Conservation (phyloP, 768 basidiomycete genomes). For the Tulasnella sp. region DNA sequence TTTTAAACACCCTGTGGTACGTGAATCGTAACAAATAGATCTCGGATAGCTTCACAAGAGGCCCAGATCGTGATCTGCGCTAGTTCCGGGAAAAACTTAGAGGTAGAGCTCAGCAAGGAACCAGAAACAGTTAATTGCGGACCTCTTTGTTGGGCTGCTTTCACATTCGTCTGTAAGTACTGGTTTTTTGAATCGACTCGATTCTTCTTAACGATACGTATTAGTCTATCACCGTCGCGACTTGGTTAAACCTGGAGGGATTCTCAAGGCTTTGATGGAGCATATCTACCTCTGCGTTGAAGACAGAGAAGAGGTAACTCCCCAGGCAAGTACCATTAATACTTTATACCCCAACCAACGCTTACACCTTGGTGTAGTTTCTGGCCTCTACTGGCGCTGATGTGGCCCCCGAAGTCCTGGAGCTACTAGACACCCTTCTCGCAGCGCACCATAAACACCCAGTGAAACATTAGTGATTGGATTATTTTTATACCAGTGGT, state of each 20-base stretch:
- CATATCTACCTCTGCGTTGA: neutral
- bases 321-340: neutral
- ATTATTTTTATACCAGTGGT: no score
- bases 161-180: neutral
- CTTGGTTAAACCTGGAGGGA: neutral
- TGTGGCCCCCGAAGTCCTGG: neutral
- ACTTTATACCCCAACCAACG: neutral
- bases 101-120: neutral
- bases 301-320: neutral
- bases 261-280: neutral
- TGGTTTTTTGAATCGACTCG: neutral
- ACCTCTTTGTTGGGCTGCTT: neutral
- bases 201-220: neutral
- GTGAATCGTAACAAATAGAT: neutral
- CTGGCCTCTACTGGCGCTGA: neutral
- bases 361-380: neutral
- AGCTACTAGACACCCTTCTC: neutral
- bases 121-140: neutral
- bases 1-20: neutral
- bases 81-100: neutral
- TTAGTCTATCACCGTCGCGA: neutral
- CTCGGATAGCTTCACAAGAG: neutral
- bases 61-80: neutral
- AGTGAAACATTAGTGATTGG: no score
- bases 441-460: neutral